Percentiles rank a stretch among this genome's conserved stretches.
Conservation (phyloP, 2,329 filamentous ascomycete species). For the Botrytis aclada region DNA sequence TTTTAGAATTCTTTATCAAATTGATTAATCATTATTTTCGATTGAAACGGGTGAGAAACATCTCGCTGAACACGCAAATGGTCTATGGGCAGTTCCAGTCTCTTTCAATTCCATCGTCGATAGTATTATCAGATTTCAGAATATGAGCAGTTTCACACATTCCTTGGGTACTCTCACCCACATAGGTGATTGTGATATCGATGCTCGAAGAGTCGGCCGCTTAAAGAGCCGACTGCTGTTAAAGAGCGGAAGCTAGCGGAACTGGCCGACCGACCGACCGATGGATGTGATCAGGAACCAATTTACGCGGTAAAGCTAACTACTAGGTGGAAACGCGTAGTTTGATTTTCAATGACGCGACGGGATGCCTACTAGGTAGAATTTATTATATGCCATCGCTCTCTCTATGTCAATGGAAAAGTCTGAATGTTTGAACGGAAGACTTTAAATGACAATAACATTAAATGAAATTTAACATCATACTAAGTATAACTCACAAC, state of each 20-base stretch:
- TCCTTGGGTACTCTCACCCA: background rate
- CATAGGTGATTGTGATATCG: background rate
- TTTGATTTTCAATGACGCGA: conserved; percentile 4
- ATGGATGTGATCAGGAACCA: background rate
- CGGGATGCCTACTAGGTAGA: background rate
- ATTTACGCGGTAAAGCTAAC: conserved; percentile 2
- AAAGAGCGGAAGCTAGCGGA: background rate
- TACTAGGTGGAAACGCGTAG: background rate
- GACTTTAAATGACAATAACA: background rate
- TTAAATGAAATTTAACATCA: no score
- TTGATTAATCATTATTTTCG: background rate
- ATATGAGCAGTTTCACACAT: background rate
- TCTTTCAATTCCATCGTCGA: background rate
- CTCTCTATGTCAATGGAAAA: background rate
- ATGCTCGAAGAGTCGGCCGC: background rate
- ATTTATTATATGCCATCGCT: background rate
- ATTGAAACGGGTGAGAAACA: rapidly evolving
- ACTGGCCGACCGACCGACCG: background rate
- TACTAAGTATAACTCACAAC: background rate
- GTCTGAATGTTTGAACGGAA: background rate
- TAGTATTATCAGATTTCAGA: background rate
- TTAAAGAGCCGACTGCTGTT: background rate
- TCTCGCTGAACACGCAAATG: no score
- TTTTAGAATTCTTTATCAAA: background rate
- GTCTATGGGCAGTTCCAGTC: background rate